Base-by-base conservation (phyloP, 805 yeast species). In the Candida namnaoensis region DNA sequence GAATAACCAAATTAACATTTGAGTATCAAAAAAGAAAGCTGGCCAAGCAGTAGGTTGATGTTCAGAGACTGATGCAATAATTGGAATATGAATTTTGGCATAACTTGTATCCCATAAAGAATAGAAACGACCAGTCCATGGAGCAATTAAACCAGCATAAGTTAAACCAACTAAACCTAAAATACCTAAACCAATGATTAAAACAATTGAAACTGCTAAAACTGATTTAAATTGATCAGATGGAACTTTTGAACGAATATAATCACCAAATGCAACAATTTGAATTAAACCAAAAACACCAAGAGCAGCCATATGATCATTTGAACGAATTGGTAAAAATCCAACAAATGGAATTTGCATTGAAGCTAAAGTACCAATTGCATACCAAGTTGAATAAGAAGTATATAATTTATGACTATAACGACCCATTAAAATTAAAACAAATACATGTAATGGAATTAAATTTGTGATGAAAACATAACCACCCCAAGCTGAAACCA, bases 11-110 rank as follows among this genome's bases (percentile, higher is more conserved):
- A 91, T 86, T 65, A 93, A 72, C 72, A 91, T 77, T 55, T 80
- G 86, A 40, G 93, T 82, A 62, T 93, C 99, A 60, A 91, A 87
- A 76, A 88, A 93, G 63, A 93, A 95, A 11, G 97, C 80, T 10
- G 98, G 95, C 99, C 99, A 93, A 5, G 99, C 96, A n/a, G 98
- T 91, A 45, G 99, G 99, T 72, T 93, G 99, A 71, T 93, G 99
- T 69, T 93, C 99, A 12, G 96, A 87, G 34, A 93, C 99, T 4
- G 97, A 90, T 2, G 99, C 99, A 65, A 93, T 93, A 59, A 93
- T 93, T 37, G 99, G 99, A 55, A 93, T 93, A 61, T 93, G 99
- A 50, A 93, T 85, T 69, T 90, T 91, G 47, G 99, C 99, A 58
- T 95, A 93, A 62, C 76, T 83, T 5, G 99, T 93, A 62, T 93